These are phyloP conservation scores for Kernera saxatilis DNA, from an alignment of 345 rosid genomes.

Conservation along the genomic window DNA sequence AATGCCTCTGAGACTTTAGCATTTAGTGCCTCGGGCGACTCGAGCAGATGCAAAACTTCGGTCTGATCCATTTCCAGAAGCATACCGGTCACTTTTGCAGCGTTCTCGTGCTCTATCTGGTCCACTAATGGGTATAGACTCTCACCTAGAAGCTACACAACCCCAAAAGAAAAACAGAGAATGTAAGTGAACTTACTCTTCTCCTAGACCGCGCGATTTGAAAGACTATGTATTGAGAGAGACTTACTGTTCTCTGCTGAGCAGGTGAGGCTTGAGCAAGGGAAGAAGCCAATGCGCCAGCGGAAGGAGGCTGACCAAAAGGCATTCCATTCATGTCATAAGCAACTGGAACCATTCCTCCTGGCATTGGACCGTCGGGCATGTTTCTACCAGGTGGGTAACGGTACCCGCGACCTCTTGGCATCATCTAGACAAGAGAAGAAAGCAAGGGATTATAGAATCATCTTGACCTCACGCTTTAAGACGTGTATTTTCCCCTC, in stretches of 20 bases:
- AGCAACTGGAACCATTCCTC: slow-evolving; percentile 73
- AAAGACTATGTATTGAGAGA: not conserved
- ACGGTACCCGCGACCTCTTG: slow-evolving; percentile 74
- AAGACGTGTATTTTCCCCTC: not conserved
- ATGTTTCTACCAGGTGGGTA: slow-evolving; percentile 78
- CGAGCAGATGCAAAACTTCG: slow-evolving; percentile 65
- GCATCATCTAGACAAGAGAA: slow-evolving; percentile 56
- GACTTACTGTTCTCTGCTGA: slow-evolving; percentile 70
- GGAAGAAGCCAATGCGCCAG: slow-evolving; percentile 61
- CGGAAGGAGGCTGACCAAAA: slow-evolving; percentile 46
- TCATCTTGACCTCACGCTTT: not conserved
- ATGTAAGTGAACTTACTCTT: not conserved
- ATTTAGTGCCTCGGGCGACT: slow-evolving; percentile 73
- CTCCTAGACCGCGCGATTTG: not conserved
- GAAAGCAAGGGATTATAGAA: not conserved
- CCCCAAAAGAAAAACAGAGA: not conserved
- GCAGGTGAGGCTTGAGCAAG: slow-evolving; percentile 64
- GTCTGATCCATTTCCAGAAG: slow-evolving; percentile 83
- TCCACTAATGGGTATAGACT: slow-evolving; percentile 68
- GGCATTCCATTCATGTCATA: slow-evolving; percentile 67
- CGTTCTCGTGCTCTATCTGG: slow-evolving; percentile 60
- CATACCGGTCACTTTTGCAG: slow-evolving; percentile 83
- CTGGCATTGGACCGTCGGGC: slow-evolving; percentile 68
- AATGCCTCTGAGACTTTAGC: slow-evolving; percentile 70
- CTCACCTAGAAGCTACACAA: slow-evolving; percentile 59